A percentile compares a stretch with the other conserved stretches of the same genome.
phyloP scores from a whole-genome alignment of 306 rosid genomes.

The Trifolium subterraneum region DNA sequence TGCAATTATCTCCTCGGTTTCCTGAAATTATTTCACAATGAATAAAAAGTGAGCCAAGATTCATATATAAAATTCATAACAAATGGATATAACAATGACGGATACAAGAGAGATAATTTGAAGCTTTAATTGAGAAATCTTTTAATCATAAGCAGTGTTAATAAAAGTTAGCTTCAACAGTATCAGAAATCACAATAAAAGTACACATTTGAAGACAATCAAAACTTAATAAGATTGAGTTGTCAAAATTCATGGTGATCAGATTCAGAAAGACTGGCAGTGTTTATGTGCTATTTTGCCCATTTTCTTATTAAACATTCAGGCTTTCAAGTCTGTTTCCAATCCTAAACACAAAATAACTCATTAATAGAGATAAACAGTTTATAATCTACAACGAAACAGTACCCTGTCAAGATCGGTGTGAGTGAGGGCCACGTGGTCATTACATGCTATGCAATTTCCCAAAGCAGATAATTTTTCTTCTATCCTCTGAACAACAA shows the following conservation, averaged over 20 bases:
- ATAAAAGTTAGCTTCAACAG: background rate
- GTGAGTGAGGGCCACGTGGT: slow-evolving; percentile 93
- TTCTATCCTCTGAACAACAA: slow-evolving; percentile 88
- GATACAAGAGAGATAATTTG: background rate
- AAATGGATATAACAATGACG: slow-evolving; percentile 1
- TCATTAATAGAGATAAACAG: background rate
- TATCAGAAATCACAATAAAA: background rate
- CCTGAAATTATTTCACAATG: slow-evolving; percentile 56
- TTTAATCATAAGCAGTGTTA: background rate
- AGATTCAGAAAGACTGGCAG: slow-evolving; percentile 3
- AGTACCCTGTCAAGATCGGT: slow-evolving; percentile 92
- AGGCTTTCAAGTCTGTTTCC: slow-evolving; percentile 21
- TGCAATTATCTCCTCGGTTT: slow-evolving; percentile 89
- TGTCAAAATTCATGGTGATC: slow-evolving; percentile 10
- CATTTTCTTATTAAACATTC: slow-evolving; percentile 12
- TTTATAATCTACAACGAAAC: background rate
- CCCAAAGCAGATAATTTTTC: slow-evolving; percentile 94
- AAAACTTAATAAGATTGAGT: background rate
- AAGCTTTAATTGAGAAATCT: background rate
- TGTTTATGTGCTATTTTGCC: background rate
- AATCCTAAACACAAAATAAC: slow-evolving; percentile 1
- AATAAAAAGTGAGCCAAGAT: slow-evolving; percentile 13
- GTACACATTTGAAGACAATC: background rate
- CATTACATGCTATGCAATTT: slow-evolving; percentile 93
- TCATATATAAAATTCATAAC: slow-evolving; percentile 8